Base-by-base conservation (phyloP, 805 yeast species). In the Schizosaccharomyces japonicus region DNA sequence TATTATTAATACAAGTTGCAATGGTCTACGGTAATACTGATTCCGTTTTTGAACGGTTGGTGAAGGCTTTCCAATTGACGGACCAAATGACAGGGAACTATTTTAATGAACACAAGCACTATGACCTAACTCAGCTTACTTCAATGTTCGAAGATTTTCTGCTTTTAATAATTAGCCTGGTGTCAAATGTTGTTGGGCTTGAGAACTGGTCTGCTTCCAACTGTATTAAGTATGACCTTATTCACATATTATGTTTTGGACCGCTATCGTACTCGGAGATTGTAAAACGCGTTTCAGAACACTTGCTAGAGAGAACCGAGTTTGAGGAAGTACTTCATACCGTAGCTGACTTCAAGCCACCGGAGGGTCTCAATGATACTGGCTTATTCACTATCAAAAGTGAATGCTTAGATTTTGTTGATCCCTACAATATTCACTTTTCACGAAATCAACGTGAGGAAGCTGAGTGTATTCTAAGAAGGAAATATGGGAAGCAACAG, bases 381-480 rank as follows among this genome's bases (percentile, higher is more conserved):
- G 82, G 94, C 2, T 58, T 71, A 25, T 87, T 80, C 60, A 65
- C 73, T 26, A 66, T 90, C 50, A 83, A 80, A 56, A 67, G 70
- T 2, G 68, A 73, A 46, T 62, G 63, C 27, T 67, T 62, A 49
- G 65, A 63, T 1, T 63, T 68, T 26, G 71, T 85, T 39, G 90
- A 87, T 58, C 94, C 95, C 0, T 85, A 74, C 56, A 85, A 78
- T 57, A 68, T 80, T 50, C 83, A 83, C 54, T 79, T 78, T 55
- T 66, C 79, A 0, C 64, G 85, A 0, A 83, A 83, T 54, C 76
- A 75, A 48, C 71, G 87, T 48, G 95, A 83, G 49, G 94, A 82
- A 50, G 87, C 93, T 5, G 78, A 80, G 49, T 70, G 68, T 42
- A 62, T 74, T 3, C 62, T 80, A 28, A 75, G 76, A 53, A 71